Conservation (phyloP, 2,329 filamentous ascomycete genomes). For the Calonectria hawksworthii region DNA sequence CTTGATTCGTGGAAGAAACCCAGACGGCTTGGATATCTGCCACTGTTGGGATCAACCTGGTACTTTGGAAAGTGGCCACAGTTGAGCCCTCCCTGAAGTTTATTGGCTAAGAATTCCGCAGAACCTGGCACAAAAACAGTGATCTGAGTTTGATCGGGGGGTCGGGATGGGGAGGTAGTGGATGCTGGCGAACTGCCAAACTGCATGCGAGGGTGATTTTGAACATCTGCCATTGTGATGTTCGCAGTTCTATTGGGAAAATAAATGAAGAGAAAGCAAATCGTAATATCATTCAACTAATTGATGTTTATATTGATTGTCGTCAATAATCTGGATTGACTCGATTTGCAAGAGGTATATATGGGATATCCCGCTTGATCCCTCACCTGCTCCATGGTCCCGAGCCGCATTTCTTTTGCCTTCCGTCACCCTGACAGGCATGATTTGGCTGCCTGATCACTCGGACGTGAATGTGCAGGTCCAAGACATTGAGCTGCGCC, state of each 20-base stretch:
- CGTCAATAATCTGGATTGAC: not conserved
- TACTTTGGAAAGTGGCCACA: slow-evolving; percentile 18
- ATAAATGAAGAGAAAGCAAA: not conserved
- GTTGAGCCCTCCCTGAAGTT: not conserved
- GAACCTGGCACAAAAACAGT: not conserved
- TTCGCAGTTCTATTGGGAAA: not conserved
- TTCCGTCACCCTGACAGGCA: too few relatives aligned
- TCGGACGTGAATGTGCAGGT: not conserved
- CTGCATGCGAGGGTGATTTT: not conserved
- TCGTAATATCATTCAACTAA: not conserved
- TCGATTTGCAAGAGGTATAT: not conserved
- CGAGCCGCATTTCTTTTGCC: not conserved
- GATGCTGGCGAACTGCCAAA: not conserved
- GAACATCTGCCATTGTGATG: not conserved
- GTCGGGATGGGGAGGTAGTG: not conserved
- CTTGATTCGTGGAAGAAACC: slow-evolving; percentile 27
- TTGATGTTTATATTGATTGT: not conserved
- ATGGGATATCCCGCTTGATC: not conserved
- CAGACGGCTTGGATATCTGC: slow-evolving; percentile 20
- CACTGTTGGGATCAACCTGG: not conserved
- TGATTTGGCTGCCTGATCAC: not conserved
- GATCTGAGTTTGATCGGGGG: not conserved
- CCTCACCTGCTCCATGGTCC: not conserved
- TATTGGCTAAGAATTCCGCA: slow-evolving; percentile 4
- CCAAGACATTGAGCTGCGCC: not conserved